Evolutionary conservation across 306 rosid genomes (phyloP).

Genomic region (Sindora glabra): DNA sequence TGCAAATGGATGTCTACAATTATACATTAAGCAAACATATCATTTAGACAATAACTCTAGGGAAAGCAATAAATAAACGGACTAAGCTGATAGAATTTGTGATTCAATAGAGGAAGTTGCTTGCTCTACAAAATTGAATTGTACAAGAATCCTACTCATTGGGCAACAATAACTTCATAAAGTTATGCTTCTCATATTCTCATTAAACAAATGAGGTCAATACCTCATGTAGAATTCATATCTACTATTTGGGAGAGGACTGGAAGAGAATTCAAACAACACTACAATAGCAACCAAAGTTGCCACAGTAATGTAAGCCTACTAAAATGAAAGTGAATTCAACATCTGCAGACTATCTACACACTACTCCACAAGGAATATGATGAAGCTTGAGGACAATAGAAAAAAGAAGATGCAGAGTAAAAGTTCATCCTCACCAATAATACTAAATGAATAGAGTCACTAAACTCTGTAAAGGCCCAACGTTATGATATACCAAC

Average conservation of each 20-base stretch:
- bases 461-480: no score
- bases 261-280: background rate
- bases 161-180: background rate
- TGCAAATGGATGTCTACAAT: background rate
- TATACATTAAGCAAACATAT: background rate
- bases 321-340: no score
- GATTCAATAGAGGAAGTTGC: background rate
- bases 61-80: background rate
- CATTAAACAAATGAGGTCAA: background rate
- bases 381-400: no score
- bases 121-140: background rate
- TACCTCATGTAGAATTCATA: background rate
- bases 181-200: background rate
- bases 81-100: background rate
- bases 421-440: no score
- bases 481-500: no score
- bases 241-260: background rate
- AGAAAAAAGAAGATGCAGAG: no score
- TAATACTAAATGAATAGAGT: no score
- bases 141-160: background rate
- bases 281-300: background rate
- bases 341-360: background rate
- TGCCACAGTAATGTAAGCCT: no score
- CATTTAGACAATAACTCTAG: background rate
- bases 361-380: background rate